These are phyloP conservation scores for Tulasnella sp. DNA, from an alignment of 768 basidiomycete species.

Conservation along the genomic window DNA sequence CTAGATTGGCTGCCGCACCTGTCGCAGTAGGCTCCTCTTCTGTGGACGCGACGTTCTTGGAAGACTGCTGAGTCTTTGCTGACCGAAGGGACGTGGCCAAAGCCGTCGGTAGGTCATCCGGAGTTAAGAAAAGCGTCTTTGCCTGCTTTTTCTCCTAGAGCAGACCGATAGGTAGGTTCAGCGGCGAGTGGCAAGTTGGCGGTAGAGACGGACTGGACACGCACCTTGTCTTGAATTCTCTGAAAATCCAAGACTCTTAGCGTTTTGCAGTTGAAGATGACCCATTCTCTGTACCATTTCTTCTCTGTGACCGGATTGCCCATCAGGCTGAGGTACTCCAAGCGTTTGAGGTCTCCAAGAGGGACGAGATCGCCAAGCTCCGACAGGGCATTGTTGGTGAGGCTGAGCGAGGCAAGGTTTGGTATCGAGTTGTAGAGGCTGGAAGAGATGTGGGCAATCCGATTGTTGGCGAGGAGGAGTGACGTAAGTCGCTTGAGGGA, in stretches of 20 bases:
- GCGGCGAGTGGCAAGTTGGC: conserved; percentile 2
- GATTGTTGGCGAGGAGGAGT: conserved; percentile 81
- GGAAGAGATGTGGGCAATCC: conserved; percentile 69
- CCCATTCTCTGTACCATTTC: conserved; percentile 96
- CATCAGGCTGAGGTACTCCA: conserved; percentile 64
- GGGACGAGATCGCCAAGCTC: conserved; percentile 69
- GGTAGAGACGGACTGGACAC: not conserved
- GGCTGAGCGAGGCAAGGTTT: conserved; percentile 69
- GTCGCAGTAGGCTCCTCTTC: conserved; percentile 47
- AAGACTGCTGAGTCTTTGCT: conserved; percentile 45
- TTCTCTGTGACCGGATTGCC: conserved; percentile 82
- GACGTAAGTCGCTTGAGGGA: conserved; percentile 74
- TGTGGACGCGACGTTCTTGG: conserved; percentile 38
- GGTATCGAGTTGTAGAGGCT: conserved; percentile 75
- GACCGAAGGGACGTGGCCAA: conserved; percentile 69
- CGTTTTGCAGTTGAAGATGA: conserved; percentile 75
- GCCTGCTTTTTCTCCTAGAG: conserved; percentile 66
- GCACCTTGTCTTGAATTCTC: conserved; percentile 86
- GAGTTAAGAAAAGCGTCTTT: conserved; percentile 66
- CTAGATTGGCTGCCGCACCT: conserved; percentile 32
- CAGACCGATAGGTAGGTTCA: too few relatives aligned
- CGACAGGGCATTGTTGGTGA: conserved; percentile 69
- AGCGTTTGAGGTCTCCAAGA: conserved; percentile 29
- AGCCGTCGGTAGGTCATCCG: conserved; percentile 63
- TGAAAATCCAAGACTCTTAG: conserved; percentile 92